Evolutionary conservation across 2,329 filamentous ascomycete species (phyloP).

Genomic region (Didymella arachidicola): DNA sequence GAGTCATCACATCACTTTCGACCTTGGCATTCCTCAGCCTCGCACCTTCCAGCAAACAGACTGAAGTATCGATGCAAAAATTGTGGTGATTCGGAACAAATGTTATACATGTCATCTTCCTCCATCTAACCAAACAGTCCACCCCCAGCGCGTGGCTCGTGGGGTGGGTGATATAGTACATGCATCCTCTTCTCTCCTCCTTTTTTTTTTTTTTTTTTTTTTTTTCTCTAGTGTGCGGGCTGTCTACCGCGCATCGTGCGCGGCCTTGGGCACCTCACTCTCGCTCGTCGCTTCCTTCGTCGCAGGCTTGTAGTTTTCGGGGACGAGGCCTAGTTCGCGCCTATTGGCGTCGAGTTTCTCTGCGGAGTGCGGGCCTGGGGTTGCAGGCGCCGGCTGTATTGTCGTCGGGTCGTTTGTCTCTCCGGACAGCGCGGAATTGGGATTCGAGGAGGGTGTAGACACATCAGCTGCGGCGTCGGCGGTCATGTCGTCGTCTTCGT

Average conservation of each 20-base stretch:
- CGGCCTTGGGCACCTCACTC: not conserved
- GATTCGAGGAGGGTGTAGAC: not conserved
- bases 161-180: too few relatives aligned
- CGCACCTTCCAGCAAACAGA: too few relatives aligned
- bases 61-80: too few relatives aligned
- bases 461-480: conserved; percentile 24
- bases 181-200: too few relatives aligned
- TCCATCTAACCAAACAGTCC: too few relatives aligned
- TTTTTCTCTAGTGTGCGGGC: too few relatives aligned
- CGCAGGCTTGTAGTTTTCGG: conserved; percentile 30
- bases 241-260: not conserved
- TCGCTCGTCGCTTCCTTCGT: conserved; percentile 9
- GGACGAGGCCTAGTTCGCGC: conserved; percentile 28
- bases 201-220: too few relatives aligned
- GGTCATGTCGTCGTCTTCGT: conserved; percentile 66
- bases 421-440: conserved; percentile 3
- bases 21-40: too few relatives aligned
- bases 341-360: conserved; percentile 23
- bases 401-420: not conserved
- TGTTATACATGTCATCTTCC: too few relatives aligned
- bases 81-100: too few relatives aligned
- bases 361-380: conserved; percentile 20
- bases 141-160: too few relatives aligned
- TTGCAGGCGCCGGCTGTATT: conserved; percentile 3
- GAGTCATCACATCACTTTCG: too few relatives aligned